Evolutionary conservation across 2,329 filamentous ascomycete species (phyloP), one percentile per base, ranked within the genome.

Genomic region (Aquanectria penicillioides): DNA sequence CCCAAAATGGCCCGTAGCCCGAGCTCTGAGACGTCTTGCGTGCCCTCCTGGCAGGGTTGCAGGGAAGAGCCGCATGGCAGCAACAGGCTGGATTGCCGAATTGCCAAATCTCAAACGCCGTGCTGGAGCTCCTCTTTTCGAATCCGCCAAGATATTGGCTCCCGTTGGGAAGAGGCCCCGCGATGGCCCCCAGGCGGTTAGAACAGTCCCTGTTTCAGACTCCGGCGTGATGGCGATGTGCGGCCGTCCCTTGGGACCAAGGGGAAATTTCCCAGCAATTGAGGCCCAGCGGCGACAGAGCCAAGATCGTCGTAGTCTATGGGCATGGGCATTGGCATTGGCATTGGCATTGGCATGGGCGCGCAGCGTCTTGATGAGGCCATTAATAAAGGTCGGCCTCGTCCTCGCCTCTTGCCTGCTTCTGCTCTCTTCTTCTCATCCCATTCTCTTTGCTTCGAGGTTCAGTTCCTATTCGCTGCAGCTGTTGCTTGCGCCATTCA

Each of bases 401-500:
- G 13, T 17, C 40, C 38, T 52, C 54, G n/a, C 9, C 34, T n/a
- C 47, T 13, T 17, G 2, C 43, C 6, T 33, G 1, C 22, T 33
- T 7, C 41, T 46, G 20, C 22, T 43, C 17, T 40, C 52, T 34
- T 7, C 41, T 69, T 55, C 28, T 29, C 46, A 69, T 69, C 63
- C 67, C 63, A 69, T 69, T 69, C 67, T 56, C 66, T 69, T 63
- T 47, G 61, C 51, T 65, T 57, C 43, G 40, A 55, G 61, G 62
- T 61, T 64, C 55, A 47, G 66, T 64, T 28, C 23, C 49, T n/a
- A n/a, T 57, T 41, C 46, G 13, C 48, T 50, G 64, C 66, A 69
- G 65, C 67, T 69, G 66, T 69, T 63, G 67, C 67, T 69, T 69
- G 67, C 66, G 60, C 54, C 67, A 44, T 68, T 69, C 63, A 61